These are phyloP conservation scores for Betula pendula DNA, from an alignment of 306 rosid genomes.

Conservation along the genomic window DNA sequence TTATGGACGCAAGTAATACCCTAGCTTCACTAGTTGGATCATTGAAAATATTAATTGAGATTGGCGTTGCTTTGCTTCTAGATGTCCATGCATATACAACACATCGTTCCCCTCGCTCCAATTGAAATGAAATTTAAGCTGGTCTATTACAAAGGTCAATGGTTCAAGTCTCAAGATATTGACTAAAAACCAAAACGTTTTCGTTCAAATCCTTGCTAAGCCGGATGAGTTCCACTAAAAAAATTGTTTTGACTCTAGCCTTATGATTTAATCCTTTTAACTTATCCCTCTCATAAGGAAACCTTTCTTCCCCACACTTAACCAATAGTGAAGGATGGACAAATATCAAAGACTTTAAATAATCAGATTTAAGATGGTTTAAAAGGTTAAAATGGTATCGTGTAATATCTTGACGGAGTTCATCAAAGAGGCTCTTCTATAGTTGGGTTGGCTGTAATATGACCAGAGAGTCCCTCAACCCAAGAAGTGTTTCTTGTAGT, in stretches of 20 bases:
- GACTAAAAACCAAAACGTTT: slow-evolving; percentile 68
- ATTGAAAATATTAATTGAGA: slow-evolving; percentile 47
- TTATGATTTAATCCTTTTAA: slow-evolving; percentile 31
- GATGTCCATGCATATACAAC: slow-evolving; percentile 47
- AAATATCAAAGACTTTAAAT: slow-evolving; percentile 40
- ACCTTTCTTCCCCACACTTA: background rate
- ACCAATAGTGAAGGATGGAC: slow-evolving; percentile 57
- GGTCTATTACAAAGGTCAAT: slow-evolving; percentile 35
- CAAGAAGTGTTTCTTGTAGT: slow-evolving; percentile 57
- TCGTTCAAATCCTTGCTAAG: slow-evolving; percentile 43
- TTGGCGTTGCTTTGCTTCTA: slow-evolving; percentile 45
- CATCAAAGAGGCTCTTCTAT: slow-evolving; percentile 25
- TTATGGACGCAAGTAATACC: slow-evolving; percentile 60
- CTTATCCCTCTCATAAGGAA: slow-evolving; percentile 4
- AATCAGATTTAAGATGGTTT: slow-evolving; percentile 40
- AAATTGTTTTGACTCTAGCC: slow-evolving; percentile 49
- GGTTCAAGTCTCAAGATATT: slow-evolving; percentile 49
- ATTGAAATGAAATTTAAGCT: slow-evolving; percentile 35
- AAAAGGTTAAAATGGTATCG: slow-evolving; percentile 15
- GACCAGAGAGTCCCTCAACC: slow-evolving; percentile 42
- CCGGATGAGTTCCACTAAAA: slow-evolving; percentile 51
- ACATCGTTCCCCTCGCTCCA: slow-evolving; percentile 56
- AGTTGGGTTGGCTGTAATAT: slow-evolving; percentile 30
- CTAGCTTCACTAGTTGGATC: slow-evolving; percentile 44
- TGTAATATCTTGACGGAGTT: slow-evolving; percentile 3